A percentile compares a stretch with the other conserved stretches of the same genome.
phyloP scores from a whole-genome alignment of 176 grass and related monocot genomes.

The Oryza australiensis region DNA sequence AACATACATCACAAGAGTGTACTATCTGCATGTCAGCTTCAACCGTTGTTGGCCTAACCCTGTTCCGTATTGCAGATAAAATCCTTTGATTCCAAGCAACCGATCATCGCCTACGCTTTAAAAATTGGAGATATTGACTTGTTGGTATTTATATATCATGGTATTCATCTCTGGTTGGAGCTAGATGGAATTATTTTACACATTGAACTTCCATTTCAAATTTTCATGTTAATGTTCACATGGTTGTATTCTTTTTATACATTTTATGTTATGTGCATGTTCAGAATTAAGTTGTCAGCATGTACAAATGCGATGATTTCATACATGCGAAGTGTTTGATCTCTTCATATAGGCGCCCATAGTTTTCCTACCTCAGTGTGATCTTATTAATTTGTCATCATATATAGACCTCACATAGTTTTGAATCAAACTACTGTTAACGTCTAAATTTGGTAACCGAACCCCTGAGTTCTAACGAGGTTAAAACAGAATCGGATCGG shows the following conservation, averaged over 20 bases:
- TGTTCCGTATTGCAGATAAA: conserved; percentile 56
- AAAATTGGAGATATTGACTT: conserved; percentile 10
- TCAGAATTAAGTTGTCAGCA: not conserved
- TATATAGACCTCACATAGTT: not conserved
- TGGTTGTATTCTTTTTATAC: not conserved
- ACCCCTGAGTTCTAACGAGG: too few relatives aligned
- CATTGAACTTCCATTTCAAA: not conserved
- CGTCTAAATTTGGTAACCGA: too few relatives aligned
- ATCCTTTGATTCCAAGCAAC: conserved; percentile 44
- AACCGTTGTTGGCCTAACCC: conserved; percentile 76
- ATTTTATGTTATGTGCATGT: not conserved
- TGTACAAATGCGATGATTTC: not conserved
- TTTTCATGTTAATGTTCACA: not conserved
- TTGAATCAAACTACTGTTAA: too few relatives aligned
- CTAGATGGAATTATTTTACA: not conserved
- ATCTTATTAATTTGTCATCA: not conserved
- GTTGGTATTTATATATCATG: conserved; percentile 12
- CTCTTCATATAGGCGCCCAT: not conserved
- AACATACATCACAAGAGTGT: conserved; percentile 43
- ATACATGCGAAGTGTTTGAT: not conserved
- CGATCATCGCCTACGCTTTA: conserved; percentile 13
- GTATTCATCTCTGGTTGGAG: not conserved
- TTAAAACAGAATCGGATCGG: too few relatives aligned
- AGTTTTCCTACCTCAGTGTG: not conserved
- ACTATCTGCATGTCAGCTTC: conserved; percentile 45